Conservation (phyloP, 345 rosid genomes). For the Arabis alpina region DNA sequence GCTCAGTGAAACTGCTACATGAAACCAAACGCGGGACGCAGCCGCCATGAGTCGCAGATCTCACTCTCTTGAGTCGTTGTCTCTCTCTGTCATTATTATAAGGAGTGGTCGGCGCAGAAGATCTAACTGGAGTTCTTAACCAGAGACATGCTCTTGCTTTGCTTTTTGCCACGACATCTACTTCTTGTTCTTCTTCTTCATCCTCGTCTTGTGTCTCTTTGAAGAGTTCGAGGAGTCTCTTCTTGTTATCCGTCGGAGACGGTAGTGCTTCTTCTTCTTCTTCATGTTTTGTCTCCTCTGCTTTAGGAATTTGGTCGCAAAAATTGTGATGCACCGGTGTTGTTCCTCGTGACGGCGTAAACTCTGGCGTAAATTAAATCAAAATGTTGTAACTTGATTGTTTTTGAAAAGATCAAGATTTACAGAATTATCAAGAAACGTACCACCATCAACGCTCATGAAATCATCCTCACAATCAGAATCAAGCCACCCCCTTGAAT, state of each 20-base stretch:
- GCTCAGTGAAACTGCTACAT: slow-evolving; percentile 55
- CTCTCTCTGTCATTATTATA: slow-evolving; percentile 42
- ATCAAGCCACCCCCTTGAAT: slow-evolving; percentile 78
- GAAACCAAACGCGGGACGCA: slow-evolving; percentile 80
- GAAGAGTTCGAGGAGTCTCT: slow-evolving; percentile 80
- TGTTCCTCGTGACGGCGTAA: slow-evolving; percentile 81
- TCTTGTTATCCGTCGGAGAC: slow-evolving; percentile 61
- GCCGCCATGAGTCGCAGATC: slow-evolving; percentile 46
- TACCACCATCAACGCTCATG: slow-evolving; percentile 91
- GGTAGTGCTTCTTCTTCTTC: slow-evolving; percentile 12
- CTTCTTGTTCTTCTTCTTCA: slow-evolving; percentile 34
- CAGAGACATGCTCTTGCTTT: slow-evolving; percentile 42
- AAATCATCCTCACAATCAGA: slow-evolving; percentile 94
- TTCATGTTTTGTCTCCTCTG: slow-evolving; percentile 30
- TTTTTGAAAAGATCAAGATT: background rate
- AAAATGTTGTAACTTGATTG: background rate
- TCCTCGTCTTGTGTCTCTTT: slow-evolving; percentile 51
- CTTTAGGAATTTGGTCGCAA: slow-evolving; percentile 47
- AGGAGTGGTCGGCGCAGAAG: slow-evolving; percentile 56
- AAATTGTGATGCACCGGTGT: slow-evolving; percentile 70
- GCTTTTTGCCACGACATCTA: slow-evolving; percentile 24
- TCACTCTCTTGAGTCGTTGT: slow-evolving; percentile 39
- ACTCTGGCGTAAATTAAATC: slow-evolving; percentile 49
- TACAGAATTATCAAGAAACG: slow-evolving; percentile 5
- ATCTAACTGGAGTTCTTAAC: slow-evolving; percentile 40